phyloP scores from a whole-genome alignment of 2,329 filamentous ascomycete species.

The Leptographium flavum region DNA sequence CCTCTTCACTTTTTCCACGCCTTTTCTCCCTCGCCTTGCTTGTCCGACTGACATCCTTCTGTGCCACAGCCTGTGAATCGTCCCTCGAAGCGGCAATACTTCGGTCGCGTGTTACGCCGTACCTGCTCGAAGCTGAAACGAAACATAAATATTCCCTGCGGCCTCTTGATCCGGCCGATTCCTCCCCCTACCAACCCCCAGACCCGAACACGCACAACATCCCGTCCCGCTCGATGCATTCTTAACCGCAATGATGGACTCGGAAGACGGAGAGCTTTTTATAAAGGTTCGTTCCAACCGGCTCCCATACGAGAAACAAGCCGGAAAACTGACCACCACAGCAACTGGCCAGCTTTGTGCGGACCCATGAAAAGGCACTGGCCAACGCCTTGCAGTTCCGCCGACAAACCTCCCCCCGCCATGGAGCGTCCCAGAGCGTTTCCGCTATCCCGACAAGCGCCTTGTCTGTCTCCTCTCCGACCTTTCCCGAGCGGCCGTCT shows the following conservation, averaged over 20 bases:
- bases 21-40: no score
- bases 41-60: constrained; percentile 6
- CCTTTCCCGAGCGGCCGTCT: constrained; percentile 45
- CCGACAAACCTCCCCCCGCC: constrained; percentile 53
- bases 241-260: constrained; percentile 53
- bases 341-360: constrained; percentile 93
- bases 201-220: not conserved
- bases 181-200: not conserved
- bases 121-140: not conserved
- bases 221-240: constrained; percentile 29
- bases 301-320: no score
- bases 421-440: constrained; percentile 54
- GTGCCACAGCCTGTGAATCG: constrained; percentile 5
- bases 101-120: constrained; percentile 4
- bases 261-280: constrained; percentile 80
- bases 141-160: constrained; percentile 2
- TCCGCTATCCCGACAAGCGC: constrained; percentile 34
- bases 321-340: constrained; percentile 22
- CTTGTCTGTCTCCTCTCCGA: constrained; percentile 34
- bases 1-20: not conserved
- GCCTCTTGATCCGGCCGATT: not conserved
- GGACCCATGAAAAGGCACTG: constrained; percentile 91
- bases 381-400: constrained; percentile 88
- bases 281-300: constrained; percentile 48
- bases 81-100: constrained; percentile 3